Conservation (phyloP, 192 early-diverging fungal species). For the Linderina pennispora region DNA sequence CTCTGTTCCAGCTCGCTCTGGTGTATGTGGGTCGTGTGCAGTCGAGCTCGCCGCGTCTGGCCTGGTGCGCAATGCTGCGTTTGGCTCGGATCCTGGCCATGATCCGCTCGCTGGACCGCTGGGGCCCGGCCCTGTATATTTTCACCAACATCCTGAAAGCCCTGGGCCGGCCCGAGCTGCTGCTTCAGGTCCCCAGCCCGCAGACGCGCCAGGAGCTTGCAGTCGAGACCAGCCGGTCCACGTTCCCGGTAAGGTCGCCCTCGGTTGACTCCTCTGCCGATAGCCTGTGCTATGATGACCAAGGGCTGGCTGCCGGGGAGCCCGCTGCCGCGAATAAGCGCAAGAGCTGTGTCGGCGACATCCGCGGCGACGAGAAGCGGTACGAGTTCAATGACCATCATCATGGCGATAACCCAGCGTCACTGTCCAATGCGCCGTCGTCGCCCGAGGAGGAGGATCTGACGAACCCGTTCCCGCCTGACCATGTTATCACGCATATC, state of each 20-base stretch:
- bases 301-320: neutral
- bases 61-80: slow-evolving; percentile 43
- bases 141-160: slow-evolving; percentile 50
- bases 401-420: slow-evolving; percentile 35
- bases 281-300: slow-evolving; percentile 11
- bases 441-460: slow-evolving; percentile 38
- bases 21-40: slow-evolving; percentile 45
- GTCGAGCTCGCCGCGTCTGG: slow-evolving; percentile 21
- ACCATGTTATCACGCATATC: slow-evolving; percentile 46
- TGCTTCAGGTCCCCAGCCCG: slow-evolving; percentile 32
- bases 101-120: slow-evolving; percentile 43
- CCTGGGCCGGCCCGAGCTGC: slow-evolving; percentile 38
- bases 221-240: slow-evolving; percentile 20
- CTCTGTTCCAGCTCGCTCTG: slow-evolving; percentile 36
- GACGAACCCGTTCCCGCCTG: slow-evolving; percentile 42
- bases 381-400: slow-evolving; percentile 46
- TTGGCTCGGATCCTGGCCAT: slow-evolving; percentile 42
- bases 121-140: slow-evolving; percentile 45
- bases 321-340: slow-evolving; percentile 31
- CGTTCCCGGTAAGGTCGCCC: no score
- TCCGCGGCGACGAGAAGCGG: slow-evolving; percentile 41
- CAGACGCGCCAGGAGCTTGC: slow-evolving; percentile 24
- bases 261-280: slow-evolving; percentile 27
- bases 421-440: slow-evolving; percentile 26
- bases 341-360: slow-evolving; percentile 16